phyloP scores from a whole-genome alignment of 441 rosid genomes.

The Pelargonium fulgidum region DNA sequence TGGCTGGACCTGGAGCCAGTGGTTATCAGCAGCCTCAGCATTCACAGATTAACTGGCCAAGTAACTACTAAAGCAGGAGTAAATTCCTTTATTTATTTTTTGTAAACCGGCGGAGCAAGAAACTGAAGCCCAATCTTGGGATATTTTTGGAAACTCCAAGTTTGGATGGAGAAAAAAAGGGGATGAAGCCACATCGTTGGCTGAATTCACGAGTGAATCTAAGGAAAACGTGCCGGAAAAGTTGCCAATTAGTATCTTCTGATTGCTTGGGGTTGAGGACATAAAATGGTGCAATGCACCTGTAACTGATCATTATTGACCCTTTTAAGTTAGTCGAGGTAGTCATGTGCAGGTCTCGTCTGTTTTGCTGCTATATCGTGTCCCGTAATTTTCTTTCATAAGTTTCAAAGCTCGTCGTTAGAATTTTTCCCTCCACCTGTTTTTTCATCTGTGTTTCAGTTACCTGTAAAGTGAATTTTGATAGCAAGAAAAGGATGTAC shows the following conservation, averaged over 20 bases:
- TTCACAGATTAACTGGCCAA: constrained; percentile 85
- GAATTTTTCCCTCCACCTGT: constrained; percentile 9
- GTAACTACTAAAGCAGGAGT: constrained; percentile 56
- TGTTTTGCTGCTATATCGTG: constrained; percentile 25
- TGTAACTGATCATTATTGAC: constrained; percentile 31
- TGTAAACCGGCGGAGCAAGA: too few relatives aligned
- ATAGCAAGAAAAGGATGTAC: constrained; percentile 11
- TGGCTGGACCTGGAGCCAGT: constrained; percentile 64
- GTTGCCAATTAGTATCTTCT: constrained; percentile 31
- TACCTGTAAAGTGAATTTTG: constrained; percentile 65
- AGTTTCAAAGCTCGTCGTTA: too few relatives aligned
- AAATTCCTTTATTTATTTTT: too few relatives aligned
- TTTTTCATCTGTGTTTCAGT: too few relatives aligned
- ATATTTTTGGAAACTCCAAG: constrained; percentile 36
- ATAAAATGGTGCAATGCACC: background rate
- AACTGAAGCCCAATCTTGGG: constrained; percentile 30
- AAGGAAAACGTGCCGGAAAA: too few relatives aligned
- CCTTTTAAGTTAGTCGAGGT: constrained; percentile 39
- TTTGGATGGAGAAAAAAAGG: constrained; percentile 31
- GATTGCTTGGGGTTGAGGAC: constrained; percentile 24
- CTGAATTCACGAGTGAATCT: constrained; percentile 8
- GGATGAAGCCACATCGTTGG: constrained; percentile 28
- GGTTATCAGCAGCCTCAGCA: constrained; percentile 94
- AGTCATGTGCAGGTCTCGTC: constrained; percentile 37
- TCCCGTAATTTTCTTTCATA: too few relatives aligned